Base-by-base conservation (phyloP, 164 flowering plant genomes). In the Hamamelis virginiana region DNA sequence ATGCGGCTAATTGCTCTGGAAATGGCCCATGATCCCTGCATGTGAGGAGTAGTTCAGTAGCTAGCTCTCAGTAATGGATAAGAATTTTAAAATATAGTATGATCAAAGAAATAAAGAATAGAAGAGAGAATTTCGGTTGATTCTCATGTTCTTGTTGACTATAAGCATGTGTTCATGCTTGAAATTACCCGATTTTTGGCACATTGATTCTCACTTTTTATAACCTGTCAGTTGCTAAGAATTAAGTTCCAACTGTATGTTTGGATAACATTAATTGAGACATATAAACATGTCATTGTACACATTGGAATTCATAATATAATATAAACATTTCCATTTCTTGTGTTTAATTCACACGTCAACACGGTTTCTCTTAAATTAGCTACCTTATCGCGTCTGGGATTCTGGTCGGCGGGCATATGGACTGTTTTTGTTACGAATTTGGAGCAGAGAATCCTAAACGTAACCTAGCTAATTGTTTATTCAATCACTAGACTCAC, bases 111-210 rank as follows among this genome's bases (percentile, higher is more conserved):
- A 19, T 16, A 14, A 23, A 52, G 33, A 74, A 64, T 19, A 8
- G 18, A 60, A 18, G 63, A 69, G 63, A 43, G 80, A 69, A 76
- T 76, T 69, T 76, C 59, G 76, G 80, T 76, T 73, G 70, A 69
- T 68, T 63, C 48, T 50, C 75, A 64, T 64, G 63, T 69, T 76
- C 64, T 72, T 75, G 69, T 75, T 67, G 63, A 67, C 64, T 56
- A 21, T 19, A 33, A 57, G 55, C 69, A 68, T 72, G 71, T 76
- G 75, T 47, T n/a, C 63, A 16, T 19, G 1, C 58, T 22, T 19
- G 6, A 33, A 2, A 33, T 33, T 33, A 33, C 41, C 41, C 6
- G 41, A 6, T 33, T 33, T 33, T 33, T n/a, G n/a, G 41, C 41
- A 33, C 41, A 2, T 33, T 33, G 41, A 6, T 33, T 2, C 6